Conservation (phyloP, 1,284 basidiomycete genomes). For the Hymenochaete sp. region DNA sequence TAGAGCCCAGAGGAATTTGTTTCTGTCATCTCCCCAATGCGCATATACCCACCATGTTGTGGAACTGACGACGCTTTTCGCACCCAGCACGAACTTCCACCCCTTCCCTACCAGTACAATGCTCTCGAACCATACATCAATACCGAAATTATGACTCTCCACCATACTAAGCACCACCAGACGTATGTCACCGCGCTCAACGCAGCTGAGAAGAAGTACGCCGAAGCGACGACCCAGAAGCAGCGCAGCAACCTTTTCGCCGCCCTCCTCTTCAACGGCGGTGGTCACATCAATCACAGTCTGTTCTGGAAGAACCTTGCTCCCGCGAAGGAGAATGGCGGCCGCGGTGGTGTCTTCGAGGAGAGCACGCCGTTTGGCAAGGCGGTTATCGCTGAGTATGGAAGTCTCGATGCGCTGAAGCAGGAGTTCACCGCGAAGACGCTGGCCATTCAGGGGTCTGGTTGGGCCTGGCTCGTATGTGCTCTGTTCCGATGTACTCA, state of each 20-base stretch:
- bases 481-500: not conserved
- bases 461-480: conserved; percentile 89
- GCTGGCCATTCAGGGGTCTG: conserved; percentile 80
- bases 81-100: conserved; percentile 43
- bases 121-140: conserved; percentile 83
- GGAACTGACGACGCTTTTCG: not conserved
- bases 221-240: conserved; percentile 55
- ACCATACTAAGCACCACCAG: conserved; percentile 85
- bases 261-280: conserved; percentile 67
- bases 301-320: conserved; percentile 92
- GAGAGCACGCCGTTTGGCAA: conserved; percentile 55
- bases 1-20: too few species aligned
- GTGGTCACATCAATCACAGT: conserved; percentile 82
- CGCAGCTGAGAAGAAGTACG: conserved; percentile 66
- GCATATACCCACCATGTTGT: conserved; percentile 9
- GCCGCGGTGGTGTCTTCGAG: conserved; percentile 53
- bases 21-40: not conserved
- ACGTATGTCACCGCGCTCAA: conserved; percentile 71
- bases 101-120: conserved; percentile 83
- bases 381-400: conserved; percentile 60
- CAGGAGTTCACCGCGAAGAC: conserved; percentile 69
- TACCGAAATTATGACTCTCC: conserved; percentile 73
- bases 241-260: conserved; percentile 72
- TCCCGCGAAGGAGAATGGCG: conserved; percentile 40
- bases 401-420: conserved; percentile 61